These are phyloP conservation scores for Myxozyma sirexii DNA, from an alignment of 805 yeast species.

Conservation along the genomic window DNA sequence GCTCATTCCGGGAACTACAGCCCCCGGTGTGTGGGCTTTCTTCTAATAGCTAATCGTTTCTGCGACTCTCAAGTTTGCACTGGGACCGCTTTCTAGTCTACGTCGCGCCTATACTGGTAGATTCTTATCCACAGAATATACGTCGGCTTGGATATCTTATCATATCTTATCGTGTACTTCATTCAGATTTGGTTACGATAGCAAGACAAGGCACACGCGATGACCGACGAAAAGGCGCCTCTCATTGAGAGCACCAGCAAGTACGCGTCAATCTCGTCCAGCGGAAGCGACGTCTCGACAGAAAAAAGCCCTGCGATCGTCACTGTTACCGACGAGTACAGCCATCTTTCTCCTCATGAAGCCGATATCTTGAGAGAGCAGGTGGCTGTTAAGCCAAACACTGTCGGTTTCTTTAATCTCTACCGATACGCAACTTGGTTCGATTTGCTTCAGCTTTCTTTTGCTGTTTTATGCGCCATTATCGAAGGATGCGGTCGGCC, in stretches of 20 bases:
- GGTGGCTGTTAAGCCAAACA: constrained; percentile 31
- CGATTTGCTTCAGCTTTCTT: constrained; percentile 34
- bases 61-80: too few relatives aligned
- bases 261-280: constrained; percentile 5
- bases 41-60: too few relatives aligned
- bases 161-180: too few relatives aligned
- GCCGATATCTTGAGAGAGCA: constrained; percentile 44
- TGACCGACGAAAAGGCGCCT: constrained; percentile 18
- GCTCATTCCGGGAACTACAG: too few relatives aligned
- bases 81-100: too few relatives aligned
- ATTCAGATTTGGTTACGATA: not conserved
- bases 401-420: constrained; percentile 38
- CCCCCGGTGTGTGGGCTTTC: too few relatives aligned
- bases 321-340: constrained; percentile 32
- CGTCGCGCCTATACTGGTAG: too few relatives aligned
- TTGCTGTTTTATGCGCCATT: constrained; percentile 38
- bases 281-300: constrained; percentile 2
- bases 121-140: too few relatives aligned
- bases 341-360: constrained; percentile 40
- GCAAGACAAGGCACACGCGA: not conserved
- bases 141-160: too few relatives aligned
- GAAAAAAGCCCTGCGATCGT: constrained; percentile 11
- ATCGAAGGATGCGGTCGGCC: constrained; percentile 48
- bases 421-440: constrained; percentile 43
- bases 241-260: constrained; percentile 9